These are phyloP conservation scores for Candida krabiensis DNA, from an alignment of 805 yeast genomes.

Conservation along the genomic window DNA sequence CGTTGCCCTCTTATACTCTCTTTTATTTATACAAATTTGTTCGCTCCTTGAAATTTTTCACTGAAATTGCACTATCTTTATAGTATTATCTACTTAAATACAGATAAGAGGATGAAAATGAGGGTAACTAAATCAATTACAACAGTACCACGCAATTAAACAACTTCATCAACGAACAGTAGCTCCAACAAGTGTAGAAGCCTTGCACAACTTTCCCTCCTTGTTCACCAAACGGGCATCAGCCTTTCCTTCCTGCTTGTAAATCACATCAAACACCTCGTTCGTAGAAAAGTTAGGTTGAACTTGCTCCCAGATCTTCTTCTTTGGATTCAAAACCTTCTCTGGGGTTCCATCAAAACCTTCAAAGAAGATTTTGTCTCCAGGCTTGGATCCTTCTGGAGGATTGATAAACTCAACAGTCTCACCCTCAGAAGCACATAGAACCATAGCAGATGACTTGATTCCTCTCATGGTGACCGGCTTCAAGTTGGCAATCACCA, in stretches of 20 bases:
- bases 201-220: conserved; percentile 76
- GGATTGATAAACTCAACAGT: conserved; percentile 94
- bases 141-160: too few relatives aligned
- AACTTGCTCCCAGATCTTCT: conserved; percentile 94
- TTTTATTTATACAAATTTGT: too few relatives aligned
- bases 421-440: conserved; percentile 78
- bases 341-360: conserved; percentile 88
- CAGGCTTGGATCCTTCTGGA: conserved; percentile 89
- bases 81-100: too few relatives aligned
- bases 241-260: conserved; percentile 74
- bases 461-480: conserved; percentile 98
- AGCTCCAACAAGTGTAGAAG: conserved; percentile 70
- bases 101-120: too few relatives aligned
- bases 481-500: conserved; percentile 92
- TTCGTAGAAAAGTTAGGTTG: conserved; percentile 90
- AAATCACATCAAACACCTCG: conserved; percentile 73
- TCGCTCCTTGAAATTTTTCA: too few relatives aligned
- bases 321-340: conserved; percentile 92
- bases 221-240: conserved; percentile 73
- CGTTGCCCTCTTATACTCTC: neutral
- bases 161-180: conserved; percentile 76
- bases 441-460: conserved; percentile 93
- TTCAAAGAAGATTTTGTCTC: conserved; percentile 95
- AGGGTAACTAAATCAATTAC: too few relatives aligned
- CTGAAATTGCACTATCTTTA: too few relatives aligned